Base-by-base conservation (phyloP, 1,284 basidiomycete genomes). In the Microbotryum scabiosae region DNA sequence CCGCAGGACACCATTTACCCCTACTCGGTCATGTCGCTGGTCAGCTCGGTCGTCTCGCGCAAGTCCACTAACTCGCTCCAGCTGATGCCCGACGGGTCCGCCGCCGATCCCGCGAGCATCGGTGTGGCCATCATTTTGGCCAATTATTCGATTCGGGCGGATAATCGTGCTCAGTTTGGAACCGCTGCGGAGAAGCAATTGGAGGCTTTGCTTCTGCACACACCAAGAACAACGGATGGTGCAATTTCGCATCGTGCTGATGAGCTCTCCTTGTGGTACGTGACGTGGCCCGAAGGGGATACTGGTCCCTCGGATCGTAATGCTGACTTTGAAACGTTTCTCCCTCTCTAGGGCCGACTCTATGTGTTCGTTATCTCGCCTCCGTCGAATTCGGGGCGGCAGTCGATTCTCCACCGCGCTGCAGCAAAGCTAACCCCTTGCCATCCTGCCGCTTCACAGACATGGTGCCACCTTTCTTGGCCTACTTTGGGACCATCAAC, bases 51-150 rank as follows among this genome's bases (percentile, higher is more conserved):
- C 44, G 36, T 69, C 20, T 18, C 58, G 8, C n/a, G 51, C 16
- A 51, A 59, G 4, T 48, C 58, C 0, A 26, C 54, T 5, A 56
- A 46, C 3, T 43, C 44, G 1, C 44, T 58, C 5, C 69, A 66
- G 48, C 55, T 80, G 48, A 64, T 79, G 18, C 55, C 65, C 7
- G 79, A 79, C 65, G 84, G 82, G 20, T 84, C 87, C 0, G 85
- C 85, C 0, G 86, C 81, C 3, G 91, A 96, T 75, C 90, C 91
- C 0, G 83, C 88, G 0, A 85, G 84, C 63, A 81, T 91, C 52
- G 90, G 90, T 0, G 79, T 87, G n/a, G 80, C 85, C 0, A 83
- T 90, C 25, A 76, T 92, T 51, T 74, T 94, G 5, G 87, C 88
- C 1, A 73, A 75, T 51, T 68, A 30, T 8, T 58, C 61, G 16